phyloP scores from a whole-genome alignment of 139 green algal species.

The Astrephomene gubernaculifera region DNA sequence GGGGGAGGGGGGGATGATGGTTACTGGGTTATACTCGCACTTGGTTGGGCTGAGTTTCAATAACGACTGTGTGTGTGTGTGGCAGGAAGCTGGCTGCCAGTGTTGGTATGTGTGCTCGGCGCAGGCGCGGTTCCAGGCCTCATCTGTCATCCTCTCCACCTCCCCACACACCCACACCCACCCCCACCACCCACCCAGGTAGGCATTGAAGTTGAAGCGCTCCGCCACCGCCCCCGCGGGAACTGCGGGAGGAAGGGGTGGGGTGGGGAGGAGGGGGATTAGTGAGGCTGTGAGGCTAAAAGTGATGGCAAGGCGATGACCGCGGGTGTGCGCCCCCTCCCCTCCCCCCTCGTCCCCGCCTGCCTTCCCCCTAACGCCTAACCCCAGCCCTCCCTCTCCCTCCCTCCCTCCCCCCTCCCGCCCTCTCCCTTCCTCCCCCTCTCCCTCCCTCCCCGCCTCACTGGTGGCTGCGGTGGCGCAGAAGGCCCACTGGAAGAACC shows the following conservation, averaged over 20 bases:
- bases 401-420: constrained; percentile 26
- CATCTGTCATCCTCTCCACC: too few species aligned
- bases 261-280: constrained; percentile 61
- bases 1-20: neutral
- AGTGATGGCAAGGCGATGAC: too few species aligned
- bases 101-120: too few species aligned
- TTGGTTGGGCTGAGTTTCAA: too few species aligned
- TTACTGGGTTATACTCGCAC: too few species aligned
- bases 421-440: neutral
- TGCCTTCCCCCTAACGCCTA: too few species aligned
- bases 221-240: constrained; percentile 62
- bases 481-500: constrained; percentile 71
- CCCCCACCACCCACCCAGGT: constrained; percentile 3
- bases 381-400: constrained; percentile 70
- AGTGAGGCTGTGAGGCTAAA: too few species aligned
- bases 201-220: constrained; percentile 66
- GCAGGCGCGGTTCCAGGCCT: too few species aligned
- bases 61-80: too few species aligned
- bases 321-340: too few species aligned
- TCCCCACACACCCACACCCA: neutral
- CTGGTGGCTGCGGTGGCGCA: constrained; percentile 69
- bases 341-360: too few species aligned
- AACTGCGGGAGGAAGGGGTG: constrained; percentile 68
- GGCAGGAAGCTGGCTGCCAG: too few species aligned
- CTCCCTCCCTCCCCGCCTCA: neutral